Base-by-base conservation (phyloP, 192 early-diverging fungal genomes). In the Spizellomyces sp. region DNA sequence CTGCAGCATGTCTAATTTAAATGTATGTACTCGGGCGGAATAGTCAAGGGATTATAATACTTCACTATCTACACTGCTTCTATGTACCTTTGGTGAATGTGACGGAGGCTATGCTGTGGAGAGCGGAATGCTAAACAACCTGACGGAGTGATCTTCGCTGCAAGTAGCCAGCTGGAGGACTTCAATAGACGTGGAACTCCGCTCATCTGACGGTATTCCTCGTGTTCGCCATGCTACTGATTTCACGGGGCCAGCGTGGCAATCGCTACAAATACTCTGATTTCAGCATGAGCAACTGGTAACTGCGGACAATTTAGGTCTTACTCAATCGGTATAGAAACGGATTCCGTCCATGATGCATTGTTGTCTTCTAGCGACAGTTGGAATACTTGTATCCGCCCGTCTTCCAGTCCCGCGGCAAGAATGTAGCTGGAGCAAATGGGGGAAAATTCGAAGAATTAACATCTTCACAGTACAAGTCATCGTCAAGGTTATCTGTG, bases 351-450 rank as follows among this genome's bases (percentile, higher is more conserved):
- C 27, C 27, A 36, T 36, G 27, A 36, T 3, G 27, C 27, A 3
- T 36, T 36, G 27, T 36, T 36, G 27, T 36, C 27, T 36, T 36
- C 27, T 36, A 36, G 27, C 27, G 27, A 36, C 1, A 36, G 27
- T 36, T 36, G 27, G 27, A 36, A 36, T 36, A 36, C 10, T 55
- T 50, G 62, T 36, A 96, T 80, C 4, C 84, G 75, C 0, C 96
- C 96, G 71, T 87, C 86, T 76, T 98, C 96, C 62, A 93, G 76
- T 42, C 94, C 96, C 27, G 86, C 84, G 22, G 93, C 94, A 52
- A 98, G 63, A 5, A 89, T 69, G 78, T 96, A 90, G 19, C 85
- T 81, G 80, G 67, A 22, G 47, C 4, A 9, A 45, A 19, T 45
- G n/a, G 54, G 21, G n/a, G 57, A 54, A 15, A 56, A 15, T 69